Evolutionary conservation across 345 rosid genomes (phyloP), one percentile per base, ranked within the genome.

Genomic region (Physaria fendleri): DNA sequence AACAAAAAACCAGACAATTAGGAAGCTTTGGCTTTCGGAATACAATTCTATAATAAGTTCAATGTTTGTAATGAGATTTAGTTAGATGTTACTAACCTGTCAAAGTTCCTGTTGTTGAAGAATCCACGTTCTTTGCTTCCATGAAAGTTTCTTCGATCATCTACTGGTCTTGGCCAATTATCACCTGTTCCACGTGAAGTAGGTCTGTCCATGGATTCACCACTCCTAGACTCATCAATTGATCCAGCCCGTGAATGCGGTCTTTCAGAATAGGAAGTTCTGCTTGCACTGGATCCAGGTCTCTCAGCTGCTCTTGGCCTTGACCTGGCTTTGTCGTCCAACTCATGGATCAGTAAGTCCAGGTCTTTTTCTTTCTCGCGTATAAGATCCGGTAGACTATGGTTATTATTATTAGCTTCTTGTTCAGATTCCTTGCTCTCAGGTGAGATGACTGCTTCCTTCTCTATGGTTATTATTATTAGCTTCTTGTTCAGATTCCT

Each of bases 71-170:
- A 30, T 23, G 53, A 55, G 24, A 39, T 13, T 41, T 40, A 24
- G 44, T 40, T 7, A 37, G 41, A 61, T 44, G 57, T 49, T 34
- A n/a, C 35, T 76, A 69, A 93, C 97, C 97, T 81, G 80, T 81
- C 82, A 6, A 75, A 68, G 57, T 89, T 83, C 61, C 90, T 78
- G 78, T 67, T 75, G 58, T 75, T 82, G 49, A 85, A 74, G 78
- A 79, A 93, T 58, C 90, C 95, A 58, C 86, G 81, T 47, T 90
- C 99, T 71, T 82, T 83, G 69, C 85, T 81, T 76, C 89, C 87
- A 59, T 81, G 92, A 69, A 78, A 82, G 70, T 74, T 49, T 79
- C 87, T 82, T 82, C 96, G 77, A 23, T 87, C 96, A 52, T 82
- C 88, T 68, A 48, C 68, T 42, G 73, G 78, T 70, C 87, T 84